A percentile compares a stretch with the other conserved stretches of the same genome.
Conservation (phyloP, 345 rosid genomes). For the Boechera retrofracta region DNA sequence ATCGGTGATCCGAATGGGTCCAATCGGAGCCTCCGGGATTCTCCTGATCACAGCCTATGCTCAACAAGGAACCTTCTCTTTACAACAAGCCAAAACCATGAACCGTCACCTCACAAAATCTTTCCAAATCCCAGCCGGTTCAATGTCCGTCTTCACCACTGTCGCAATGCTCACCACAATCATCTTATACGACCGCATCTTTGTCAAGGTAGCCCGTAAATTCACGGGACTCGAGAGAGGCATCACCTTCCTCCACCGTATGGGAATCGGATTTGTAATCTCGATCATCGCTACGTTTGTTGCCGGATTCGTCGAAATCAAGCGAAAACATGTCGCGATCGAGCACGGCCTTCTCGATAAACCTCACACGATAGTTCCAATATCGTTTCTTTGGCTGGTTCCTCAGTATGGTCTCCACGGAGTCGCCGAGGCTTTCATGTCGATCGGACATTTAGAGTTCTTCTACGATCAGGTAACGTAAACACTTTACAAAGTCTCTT, state of each 20-base stretch:
- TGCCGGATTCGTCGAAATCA: slow-evolving; percentile 73
- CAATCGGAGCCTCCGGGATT: slow-evolving; percentile 88
- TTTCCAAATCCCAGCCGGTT: slow-evolving; percentile 81
- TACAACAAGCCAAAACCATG: slow-evolving; percentile 90
- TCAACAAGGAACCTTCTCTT: slow-evolving; percentile 82
- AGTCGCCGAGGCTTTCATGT: slow-evolving; percentile 85
- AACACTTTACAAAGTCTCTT: neutral
- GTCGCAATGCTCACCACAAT: slow-evolving; percentile 73
- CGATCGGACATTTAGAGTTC: slow-evolving; percentile 83
- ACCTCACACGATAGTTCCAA: slow-evolving; percentile 54
- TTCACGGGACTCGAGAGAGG: slow-evolving; percentile 84
- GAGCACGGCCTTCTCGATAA: slow-evolving; percentile 49
- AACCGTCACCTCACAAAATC: slow-evolving; percentile 68
- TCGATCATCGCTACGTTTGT: slow-evolving; percentile 76
- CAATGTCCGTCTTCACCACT: slow-evolving; percentile 88
- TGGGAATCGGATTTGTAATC: slow-evolving; percentile 83
- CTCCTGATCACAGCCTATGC: slow-evolving; percentile 79
- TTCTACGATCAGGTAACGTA: slow-evolving; percentile 61
- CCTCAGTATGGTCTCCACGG: slow-evolving; percentile 87
- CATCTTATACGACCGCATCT: slow-evolving; percentile 66
- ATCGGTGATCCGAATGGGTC: slow-evolving; percentile 82
- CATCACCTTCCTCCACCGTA: slow-evolving; percentile 72
- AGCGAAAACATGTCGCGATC: slow-evolving; percentile 60
- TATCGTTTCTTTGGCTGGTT: slow-evolving; percentile 77
- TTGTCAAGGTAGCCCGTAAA: slow-evolving; percentile 61